phyloP scores from a whole-genome alignment of 495 filamentous ascomycete genomes.

The Massariosphaeria phaeospora region DNA sequence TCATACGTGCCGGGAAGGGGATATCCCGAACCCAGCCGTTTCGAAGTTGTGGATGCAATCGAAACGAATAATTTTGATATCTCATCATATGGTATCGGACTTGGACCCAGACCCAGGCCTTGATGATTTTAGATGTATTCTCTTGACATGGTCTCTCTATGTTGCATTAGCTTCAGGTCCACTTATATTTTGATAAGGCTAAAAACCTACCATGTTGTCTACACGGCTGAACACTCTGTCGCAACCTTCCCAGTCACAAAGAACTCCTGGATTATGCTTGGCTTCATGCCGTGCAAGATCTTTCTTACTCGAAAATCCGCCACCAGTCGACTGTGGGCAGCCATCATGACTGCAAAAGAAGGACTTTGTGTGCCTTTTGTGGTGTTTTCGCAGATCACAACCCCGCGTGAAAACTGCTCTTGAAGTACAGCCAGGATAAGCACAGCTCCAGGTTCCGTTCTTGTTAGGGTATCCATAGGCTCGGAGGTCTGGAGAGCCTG shows the following conservation, averaged over 20 bases:
- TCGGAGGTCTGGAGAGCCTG: slow-evolving; percentile 38
- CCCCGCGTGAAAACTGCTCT: slow-evolving; percentile 53
- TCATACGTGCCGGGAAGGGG: too few species aligned
- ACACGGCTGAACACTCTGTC: slow-evolving; percentile 57
- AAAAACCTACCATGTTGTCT: slow-evolving; percentile 54
- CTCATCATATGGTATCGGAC: background rate
- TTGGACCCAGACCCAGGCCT: slow-evolving; percentile 1
- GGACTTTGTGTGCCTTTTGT: slow-evolving; percentile 57
- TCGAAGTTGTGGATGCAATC: background rate
- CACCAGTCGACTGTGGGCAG: slow-evolving; percentile 53
- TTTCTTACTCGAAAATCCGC: slow-evolving; percentile 62
- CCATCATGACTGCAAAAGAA: slow-evolving; percentile 58
- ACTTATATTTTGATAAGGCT: background rate
- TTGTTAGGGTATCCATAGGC: slow-evolving; percentile 37
- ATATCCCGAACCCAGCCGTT: background rate
- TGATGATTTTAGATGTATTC: slow-evolving; percentile 38
- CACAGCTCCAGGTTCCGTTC: slow-evolving; percentile 53
- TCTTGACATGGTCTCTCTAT: slow-evolving; percentile 42
- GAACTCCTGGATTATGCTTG: slow-evolving; percentile 56
- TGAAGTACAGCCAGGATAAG: slow-evolving; percentile 54
- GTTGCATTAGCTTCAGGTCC: background rate
- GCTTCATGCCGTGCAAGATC: slow-evolving; percentile 59
- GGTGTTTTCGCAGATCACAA: slow-evolving; percentile 63
- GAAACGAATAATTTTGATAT: background rate
- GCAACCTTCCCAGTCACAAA: slow-evolving; percentile 56